Evolutionary conservation across 2,329 filamentous ascomycete genomes (phyloP).

Genomic region (Neonectria coccinea): DNA sequence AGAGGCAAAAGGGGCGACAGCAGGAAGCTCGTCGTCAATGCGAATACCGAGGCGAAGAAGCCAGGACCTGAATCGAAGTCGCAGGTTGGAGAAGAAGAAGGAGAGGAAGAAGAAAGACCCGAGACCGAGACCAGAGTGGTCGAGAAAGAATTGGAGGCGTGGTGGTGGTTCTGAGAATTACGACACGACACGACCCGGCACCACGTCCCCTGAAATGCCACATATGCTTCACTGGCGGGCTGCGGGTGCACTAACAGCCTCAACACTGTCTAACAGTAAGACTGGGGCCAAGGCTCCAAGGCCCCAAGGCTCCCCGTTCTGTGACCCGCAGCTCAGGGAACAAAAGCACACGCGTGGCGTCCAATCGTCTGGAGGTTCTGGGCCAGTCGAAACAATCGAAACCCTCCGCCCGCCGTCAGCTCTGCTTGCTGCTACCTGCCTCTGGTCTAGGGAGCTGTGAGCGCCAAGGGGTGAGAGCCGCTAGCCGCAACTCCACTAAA

Average conservation of each 20-base stretch:
- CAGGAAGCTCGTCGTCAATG: slow-evolving; percentile 45
- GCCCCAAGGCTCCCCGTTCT: slow-evolving; percentile 6
- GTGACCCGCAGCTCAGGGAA: slow-evolving; percentile 24
- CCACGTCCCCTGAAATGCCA: slow-evolving; percentile 48
- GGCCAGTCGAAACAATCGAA: slow-evolving; percentile 39
- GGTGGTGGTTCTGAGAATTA: slow-evolving; percentile 43
- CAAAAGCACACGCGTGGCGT: slow-evolving; percentile 34
- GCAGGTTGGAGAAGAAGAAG: slow-evolving; percentile 38
- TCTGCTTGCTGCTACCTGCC: slow-evolving; percentile 36
- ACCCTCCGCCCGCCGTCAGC: slow-evolving; percentile 34
- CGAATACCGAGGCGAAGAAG: slow-evolving; percentile 37
- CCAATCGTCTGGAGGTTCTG: slow-evolving; percentile 23
- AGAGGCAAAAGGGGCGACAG: slow-evolving; percentile 40
- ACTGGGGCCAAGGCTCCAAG: neutral
- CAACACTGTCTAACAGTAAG: slow-evolving; percentile 10
- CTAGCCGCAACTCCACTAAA: slow-evolving; percentile 6
- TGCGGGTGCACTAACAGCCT: slow-evolving; percentile 3
- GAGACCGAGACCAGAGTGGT: slow-evolving; percentile 35
- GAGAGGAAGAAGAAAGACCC: slow-evolving; percentile 36
- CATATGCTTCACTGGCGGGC: slow-evolving; percentile 43
- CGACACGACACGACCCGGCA: slow-evolving; percentile 19
- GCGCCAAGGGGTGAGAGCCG: slow-evolving; percentile 9
- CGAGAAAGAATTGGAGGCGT: slow-evolving; percentile 39
- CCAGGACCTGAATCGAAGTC: slow-evolving; percentile 33
- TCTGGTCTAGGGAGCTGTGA: slow-evolving; percentile 36